Percentiles rank a stretch among this genome's conserved stretches.
Evolutionary conservation across 1,284 basidiomycete genomes (phyloP).

Genomic region (Peniophora sp.): DNA sequence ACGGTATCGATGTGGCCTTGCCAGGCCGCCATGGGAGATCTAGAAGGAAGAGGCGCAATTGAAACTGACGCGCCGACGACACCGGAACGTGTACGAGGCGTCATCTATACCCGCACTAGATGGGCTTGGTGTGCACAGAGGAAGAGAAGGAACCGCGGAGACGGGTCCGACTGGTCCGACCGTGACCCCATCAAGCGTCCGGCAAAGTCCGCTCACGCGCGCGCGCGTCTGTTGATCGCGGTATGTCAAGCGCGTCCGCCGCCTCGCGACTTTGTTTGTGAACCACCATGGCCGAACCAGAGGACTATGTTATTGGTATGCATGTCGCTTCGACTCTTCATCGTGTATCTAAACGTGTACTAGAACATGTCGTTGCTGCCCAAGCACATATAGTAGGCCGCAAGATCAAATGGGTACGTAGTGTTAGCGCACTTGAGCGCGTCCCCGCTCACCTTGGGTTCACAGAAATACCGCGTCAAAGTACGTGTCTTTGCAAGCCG

Average conservation of each 20-base stretch:
- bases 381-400: constrained; percentile 30
- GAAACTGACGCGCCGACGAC: too few relatives aligned
- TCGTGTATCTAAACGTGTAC: too few relatives aligned
- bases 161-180: too few relatives aligned
- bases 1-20: too few relatives aligned
- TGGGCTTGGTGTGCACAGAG: too few relatives aligned
- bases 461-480: constrained; percentile 55
- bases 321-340: constrained; percentile 7
- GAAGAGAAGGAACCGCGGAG: background rate
- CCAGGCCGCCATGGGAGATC: too few relatives aligned
- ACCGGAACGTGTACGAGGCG: too few relatives aligned
- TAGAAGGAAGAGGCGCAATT: too few relatives aligned
- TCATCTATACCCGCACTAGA: too few relatives aligned
- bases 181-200: too few relatives aligned
- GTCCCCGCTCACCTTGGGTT: background rate
- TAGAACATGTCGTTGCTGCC: constrained; percentile 50
- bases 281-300: constrained; percentile 11
- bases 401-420: constrained; percentile 35
- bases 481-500: too few relatives aligned
- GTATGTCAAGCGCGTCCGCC: constrained; percentile 9
- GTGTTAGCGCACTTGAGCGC: background rate
- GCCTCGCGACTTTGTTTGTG: too few relatives aligned
- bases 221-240: background rate
- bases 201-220: background rate
- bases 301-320: constrained; percentile 67